Percentiles rank a stretch among this genome's conserved stretches.
phyloP scores from a whole-genome alignment of 2,329 filamentous ascomycete genomes.

The Fusarium praegraminearum region DNA sequence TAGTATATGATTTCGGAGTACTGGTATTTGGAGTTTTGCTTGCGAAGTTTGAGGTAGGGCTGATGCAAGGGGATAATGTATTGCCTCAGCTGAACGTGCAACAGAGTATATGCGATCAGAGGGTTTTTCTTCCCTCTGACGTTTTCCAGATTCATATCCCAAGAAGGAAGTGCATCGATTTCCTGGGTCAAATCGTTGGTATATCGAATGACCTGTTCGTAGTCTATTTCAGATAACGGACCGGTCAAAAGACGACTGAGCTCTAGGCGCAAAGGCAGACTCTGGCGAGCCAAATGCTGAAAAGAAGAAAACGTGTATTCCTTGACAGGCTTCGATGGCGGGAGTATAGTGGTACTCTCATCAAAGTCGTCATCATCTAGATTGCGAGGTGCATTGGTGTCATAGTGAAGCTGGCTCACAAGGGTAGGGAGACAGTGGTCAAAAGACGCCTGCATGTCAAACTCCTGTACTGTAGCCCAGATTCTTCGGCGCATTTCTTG shows the following conservation, averaged over 20 bases:
- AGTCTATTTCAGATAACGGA: constrained; percentile 66
- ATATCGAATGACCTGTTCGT: constrained; percentile 71
- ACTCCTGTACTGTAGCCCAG: constrained; percentile 72
- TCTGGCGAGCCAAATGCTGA: constrained; percentile 68
- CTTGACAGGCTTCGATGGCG: constrained; percentile 62
- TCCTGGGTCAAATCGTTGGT: constrained; percentile 71
- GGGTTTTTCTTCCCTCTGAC: constrained; percentile 63
- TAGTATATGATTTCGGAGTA: constrained; percentile 74
- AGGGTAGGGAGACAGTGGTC: constrained; percentile 71
- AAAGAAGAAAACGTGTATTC: constrained; percentile 71
- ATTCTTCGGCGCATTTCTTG: constrained; percentile 72
- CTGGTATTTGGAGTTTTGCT: constrained; percentile 71
- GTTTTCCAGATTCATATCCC: constrained; percentile 58
- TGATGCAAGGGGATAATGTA: constrained; percentile 73
- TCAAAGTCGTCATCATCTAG: constrained; percentile 70
- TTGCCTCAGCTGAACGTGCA: constrained; percentile 71
- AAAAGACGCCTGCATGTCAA: constrained; percentile 71
- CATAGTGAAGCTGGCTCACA: constrained; percentile 67
- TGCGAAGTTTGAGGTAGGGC: constrained; percentile 69
- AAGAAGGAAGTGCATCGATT: constrained; percentile 70
- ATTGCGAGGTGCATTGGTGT: constrained; percentile 67
- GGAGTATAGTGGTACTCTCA: constrained; percentile 63
- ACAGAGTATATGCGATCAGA: constrained; percentile 68
- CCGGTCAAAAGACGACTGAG: constrained; percentile 68
- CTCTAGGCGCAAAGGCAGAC: constrained; percentile 67